A percentile compares a stretch with the other conserved stretches of the same genome.
phyloP scores from a whole-genome alignment of 225 moss, liverwort and hornwort species.

The Marchantia paleacea region DNA sequence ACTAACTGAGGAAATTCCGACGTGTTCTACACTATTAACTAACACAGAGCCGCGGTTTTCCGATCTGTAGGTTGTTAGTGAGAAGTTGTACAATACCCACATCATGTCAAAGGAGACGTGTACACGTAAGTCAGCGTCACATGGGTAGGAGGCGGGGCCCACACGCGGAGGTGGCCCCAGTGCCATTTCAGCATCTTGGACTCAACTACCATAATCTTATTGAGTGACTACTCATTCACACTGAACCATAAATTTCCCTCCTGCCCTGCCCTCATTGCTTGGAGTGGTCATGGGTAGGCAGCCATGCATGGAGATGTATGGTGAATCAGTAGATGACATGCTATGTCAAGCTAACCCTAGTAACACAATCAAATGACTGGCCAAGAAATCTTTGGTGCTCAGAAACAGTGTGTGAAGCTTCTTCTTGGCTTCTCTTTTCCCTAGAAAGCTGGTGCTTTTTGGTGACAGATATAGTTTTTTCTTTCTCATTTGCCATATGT shows the following conservation, averaged over 20 bases:
- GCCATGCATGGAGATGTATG: too few relatives aligned
- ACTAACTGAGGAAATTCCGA: too few relatives aligned
- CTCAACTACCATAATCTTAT: background rate
- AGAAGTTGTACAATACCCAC: too few relatives aligned
- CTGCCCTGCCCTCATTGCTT: background rate
- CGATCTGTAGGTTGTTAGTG: too few relatives aligned
- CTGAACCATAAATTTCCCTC: background rate
- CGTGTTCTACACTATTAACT: too few relatives aligned
- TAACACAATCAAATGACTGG: background rate
- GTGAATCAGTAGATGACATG: background rate
- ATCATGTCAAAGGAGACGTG: background rate
- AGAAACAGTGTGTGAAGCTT: background rate
- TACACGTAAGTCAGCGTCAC: constrained; percentile 1
- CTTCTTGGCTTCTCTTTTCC: background rate
- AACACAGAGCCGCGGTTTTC: too few relatives aligned
- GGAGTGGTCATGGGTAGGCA: background rate
- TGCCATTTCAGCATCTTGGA: background rate
- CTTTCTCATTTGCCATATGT: too few relatives aligned
- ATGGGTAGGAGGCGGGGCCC: background rate
- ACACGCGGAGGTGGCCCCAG: background rate
- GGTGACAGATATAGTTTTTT: background rate
- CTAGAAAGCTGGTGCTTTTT: background rate
- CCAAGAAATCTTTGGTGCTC: background rate
- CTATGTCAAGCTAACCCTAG: background rate
- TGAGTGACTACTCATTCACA: background rate